Evolutionary conservation across 2,329 filamentous ascomycete species (phyloP).

Genomic region (Monilinia polystroma): DNA sequence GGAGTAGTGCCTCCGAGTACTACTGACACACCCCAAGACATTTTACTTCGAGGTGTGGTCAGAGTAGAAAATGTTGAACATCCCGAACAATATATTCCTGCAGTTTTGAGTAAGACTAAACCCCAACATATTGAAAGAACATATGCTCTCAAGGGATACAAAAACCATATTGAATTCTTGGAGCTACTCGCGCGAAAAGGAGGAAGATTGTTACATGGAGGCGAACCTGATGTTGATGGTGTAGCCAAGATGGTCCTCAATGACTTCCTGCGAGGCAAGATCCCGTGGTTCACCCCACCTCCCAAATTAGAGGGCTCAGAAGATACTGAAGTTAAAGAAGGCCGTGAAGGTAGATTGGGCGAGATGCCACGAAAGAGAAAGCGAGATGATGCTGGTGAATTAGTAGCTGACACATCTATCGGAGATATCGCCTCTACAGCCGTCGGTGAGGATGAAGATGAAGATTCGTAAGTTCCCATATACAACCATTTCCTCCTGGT

Average conservation of each 20-base stretch:
- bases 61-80: conserved; percentile 95
- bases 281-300: conserved; percentile 91
- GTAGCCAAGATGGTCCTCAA: conserved; percentile 97
- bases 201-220: conserved; percentile 81
- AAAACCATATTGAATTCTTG: conserved; percentile 76
- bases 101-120: conserved; percentile 77
- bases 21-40: conserved; percentile 79
- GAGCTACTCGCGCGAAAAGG: conserved; percentile 84
- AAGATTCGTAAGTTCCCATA: conserved; percentile 31
- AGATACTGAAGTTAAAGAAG: conserved; percentile 53
- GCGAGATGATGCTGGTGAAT: conserved; percentile 57
- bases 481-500: neutral
- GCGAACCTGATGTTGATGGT: conserved; percentile 92
- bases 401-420: conserved; percentile 44
- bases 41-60: conserved; percentile 86
- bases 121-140: conserved; percentile 87
- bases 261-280: conserved; percentile 91
- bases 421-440: conserved; percentile 40
- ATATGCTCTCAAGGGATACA: conserved; percentile 81
- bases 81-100: conserved; percentile 91
- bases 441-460: conserved; percentile 33
- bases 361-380: conserved; percentile 86
- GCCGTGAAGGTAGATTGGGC: conserved; percentile 74
- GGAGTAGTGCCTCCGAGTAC: conserved; percentile 91
- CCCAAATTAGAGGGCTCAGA: conserved; percentile 58